A percentile compares a stretch with the other conserved stretches of the same genome.
phyloP scores from a whole-genome alignment of 2,329 filamentous ascomycete genomes.

The Herpotrichia juniperi region DNA sequence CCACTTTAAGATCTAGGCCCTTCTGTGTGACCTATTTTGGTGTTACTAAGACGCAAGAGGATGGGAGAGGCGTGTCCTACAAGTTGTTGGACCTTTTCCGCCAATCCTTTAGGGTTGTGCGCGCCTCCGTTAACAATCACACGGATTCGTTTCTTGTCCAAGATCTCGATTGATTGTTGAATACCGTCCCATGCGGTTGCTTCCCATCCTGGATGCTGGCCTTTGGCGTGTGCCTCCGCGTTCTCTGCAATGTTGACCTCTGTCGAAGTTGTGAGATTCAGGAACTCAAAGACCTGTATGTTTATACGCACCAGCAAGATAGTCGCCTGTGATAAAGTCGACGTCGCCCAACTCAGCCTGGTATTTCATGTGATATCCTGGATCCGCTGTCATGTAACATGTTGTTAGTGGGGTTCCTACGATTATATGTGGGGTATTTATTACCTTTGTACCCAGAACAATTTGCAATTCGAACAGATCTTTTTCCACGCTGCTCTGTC shows the following conservation, averaged over 20 bases:
- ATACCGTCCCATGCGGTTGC: conserved; percentile 58
- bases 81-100: conserved; percentile 52
- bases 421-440: not conserved
- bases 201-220: conserved; percentile 53
- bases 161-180: conserved; percentile 52
- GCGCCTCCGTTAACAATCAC: conserved; percentile 64
- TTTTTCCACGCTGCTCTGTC: conserved; percentile 30
- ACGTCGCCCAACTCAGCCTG: conserved; percentile 44
- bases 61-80: conserved; percentile 21
- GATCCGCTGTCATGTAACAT: conserved; percentile 36
- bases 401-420: conserved; percentile 3
- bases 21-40: conserved; percentile 39
- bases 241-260: conserved; percentile 57
- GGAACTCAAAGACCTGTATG: not conserved
- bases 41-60: not conserved
- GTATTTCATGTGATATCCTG: conserved; percentile 44
- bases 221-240: conserved; percentile 47
- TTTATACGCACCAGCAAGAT: conserved; percentile 37
- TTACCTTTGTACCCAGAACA: conserved; percentile 44
- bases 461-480: conserved; percentile 47
- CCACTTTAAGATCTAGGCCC: conserved; percentile 48
- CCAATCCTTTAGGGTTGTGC: conserved; percentile 60
- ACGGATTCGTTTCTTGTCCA: conserved; percentile 58
- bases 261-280: conserved; percentile 10
- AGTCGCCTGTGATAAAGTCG: conserved; percentile 51